Evolutionary conservation across 352 stramenopile species (phyloP).

Genomic region (Globisporangium viniferum): DNA sequence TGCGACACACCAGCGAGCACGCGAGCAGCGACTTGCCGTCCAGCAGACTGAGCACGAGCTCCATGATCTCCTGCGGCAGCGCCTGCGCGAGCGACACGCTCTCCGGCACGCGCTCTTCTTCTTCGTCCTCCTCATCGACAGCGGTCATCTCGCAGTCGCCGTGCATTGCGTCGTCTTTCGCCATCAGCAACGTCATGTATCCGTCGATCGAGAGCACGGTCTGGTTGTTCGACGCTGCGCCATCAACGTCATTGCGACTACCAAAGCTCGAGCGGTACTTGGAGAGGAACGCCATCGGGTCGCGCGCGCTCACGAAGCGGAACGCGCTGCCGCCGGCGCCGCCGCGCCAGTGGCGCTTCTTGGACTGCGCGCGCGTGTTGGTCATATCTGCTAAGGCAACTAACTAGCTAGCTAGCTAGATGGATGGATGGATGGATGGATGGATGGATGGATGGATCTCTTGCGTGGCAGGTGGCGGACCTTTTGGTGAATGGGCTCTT

Average conservation of each 20-base stretch:
- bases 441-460: not conserved
- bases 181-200: constrained; percentile 13
- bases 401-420: not conserved
- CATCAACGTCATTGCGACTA: not conserved
- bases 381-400: constrained; percentile 19
- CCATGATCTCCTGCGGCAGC: constrained; percentile 54
- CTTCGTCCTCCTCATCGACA: constrained; percentile 4
- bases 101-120: not conserved
- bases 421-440: too few species aligned
- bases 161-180: not conserved
- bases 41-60: constrained; percentile 39
- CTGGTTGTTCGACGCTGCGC: not conserved
- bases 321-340: constrained; percentile 4
- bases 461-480: not conserved
- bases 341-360: constrained; percentile 49
- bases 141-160: constrained; percentile 20
- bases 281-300: constrained; percentile 21
- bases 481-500: not conserved
- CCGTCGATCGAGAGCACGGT: constrained; percentile 14
- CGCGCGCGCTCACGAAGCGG: constrained; percentile 16
- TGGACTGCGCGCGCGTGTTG: constrained; percentile 28
- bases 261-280: constrained; percentile 31
- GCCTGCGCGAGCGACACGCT: constrained; percentile 30
- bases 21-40: constrained; percentile 58
- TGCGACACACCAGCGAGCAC: constrained; percentile 40